Percentiles rank a stretch among this genome's conserved stretches.
phyloP scores from a whole-genome alignment of 225 moss, liverwort and hornwort species.

The Ulota crispa region DNA sequence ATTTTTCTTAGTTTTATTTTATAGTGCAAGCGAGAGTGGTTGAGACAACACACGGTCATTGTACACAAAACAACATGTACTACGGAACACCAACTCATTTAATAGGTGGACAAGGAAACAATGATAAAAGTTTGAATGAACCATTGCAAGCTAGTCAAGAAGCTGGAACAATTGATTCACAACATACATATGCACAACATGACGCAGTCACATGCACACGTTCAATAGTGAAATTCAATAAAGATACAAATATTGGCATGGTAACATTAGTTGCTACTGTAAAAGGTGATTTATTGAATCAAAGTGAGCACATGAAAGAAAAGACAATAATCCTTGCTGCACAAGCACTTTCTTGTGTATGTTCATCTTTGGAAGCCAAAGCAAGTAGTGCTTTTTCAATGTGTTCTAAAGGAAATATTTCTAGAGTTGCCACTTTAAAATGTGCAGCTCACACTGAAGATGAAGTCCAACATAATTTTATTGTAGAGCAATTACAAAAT shows the following conservation, averaged over 20 bases:
- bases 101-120: background rate
- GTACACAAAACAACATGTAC: background rate
- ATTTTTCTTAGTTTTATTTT: no score
- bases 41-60: background rate
- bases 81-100: background rate
- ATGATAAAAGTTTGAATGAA: background rate
- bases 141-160: slow-evolving; percentile 12
- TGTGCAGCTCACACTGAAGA: slow-evolving; percentile 15
- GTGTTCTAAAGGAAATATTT: background rate
- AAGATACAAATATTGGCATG: slow-evolving; percentile 37
- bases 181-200: slow-evolving; percentile 36
- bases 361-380: slow-evolving; percentile 48
- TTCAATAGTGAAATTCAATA: slow-evolving; percentile 50
- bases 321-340: slow-evolving; percentile 51
- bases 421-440: slow-evolving; percentile 14
- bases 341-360: slow-evolving; percentile 46
- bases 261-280: slow-evolving; percentile 54
- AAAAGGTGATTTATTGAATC: slow-evolving; percentile 19
- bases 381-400: slow-evolving; percentile 35
- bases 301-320: slow-evolving; percentile 38
- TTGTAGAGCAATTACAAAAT: slow-evolving; percentile 39
- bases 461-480: slow-evolving; percentile 32
- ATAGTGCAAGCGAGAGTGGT: background rate
- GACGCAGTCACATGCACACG: slow-evolving; percentile 50
- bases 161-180: background rate